Evolutionary conservation across 202 grass and related monocot genomes (phyloP), one percentile per base, ranked within the genome.

Genomic region (Dendrocalamus latiflorus): DNA sequence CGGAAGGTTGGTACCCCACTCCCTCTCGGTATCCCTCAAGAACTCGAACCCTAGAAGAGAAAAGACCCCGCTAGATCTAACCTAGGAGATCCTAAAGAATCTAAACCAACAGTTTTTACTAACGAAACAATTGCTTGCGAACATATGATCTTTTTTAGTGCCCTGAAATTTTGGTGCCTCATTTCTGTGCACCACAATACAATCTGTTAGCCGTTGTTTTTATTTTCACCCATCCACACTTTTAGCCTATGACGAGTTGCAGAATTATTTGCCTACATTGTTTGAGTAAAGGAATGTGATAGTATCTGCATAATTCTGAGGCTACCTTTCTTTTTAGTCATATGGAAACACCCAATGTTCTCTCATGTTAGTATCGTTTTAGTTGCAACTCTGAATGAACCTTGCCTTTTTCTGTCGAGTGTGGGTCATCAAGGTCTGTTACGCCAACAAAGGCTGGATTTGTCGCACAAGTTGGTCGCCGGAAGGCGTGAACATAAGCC

Each of bases 391-490:
- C 66, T 72, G 20, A 75, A 21, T 20, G 16, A 41, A 47, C 51
- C 65, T 30, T 1, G 4, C 8, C 6, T 56, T 81, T 9, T 22
- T 70, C 37, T 42, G 70, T 68, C 33, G 80, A 98, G 95, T 95
- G 95, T 74, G 95, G 95, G 60, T 98, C 95, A 16, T 90, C 95
- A 17, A 90, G 95, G 53, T 94, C 95, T 8, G 95, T 98, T 43
- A 87, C 89, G 47, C 90, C 95, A 8, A 95, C 91, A 72, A 98
- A 95, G 81, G 85, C 95, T 91, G 92, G 95, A 75, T 98, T 95
- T 16, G 89, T 98, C 15, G 95, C 95, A 15, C 92, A 90, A 41
- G 91, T 98, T 8, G 95, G 86, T 17, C 28, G 22, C n/a, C 67
- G 68, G 33, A 83, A 66, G 51, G 79, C 83, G 6, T 77, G 51